Evolutionary conservation across 2,329 filamentous ascomycete species (phyloP), one percentile per base, ranked within the genome.

Genomic region (Diaporthe citri): DNA sequence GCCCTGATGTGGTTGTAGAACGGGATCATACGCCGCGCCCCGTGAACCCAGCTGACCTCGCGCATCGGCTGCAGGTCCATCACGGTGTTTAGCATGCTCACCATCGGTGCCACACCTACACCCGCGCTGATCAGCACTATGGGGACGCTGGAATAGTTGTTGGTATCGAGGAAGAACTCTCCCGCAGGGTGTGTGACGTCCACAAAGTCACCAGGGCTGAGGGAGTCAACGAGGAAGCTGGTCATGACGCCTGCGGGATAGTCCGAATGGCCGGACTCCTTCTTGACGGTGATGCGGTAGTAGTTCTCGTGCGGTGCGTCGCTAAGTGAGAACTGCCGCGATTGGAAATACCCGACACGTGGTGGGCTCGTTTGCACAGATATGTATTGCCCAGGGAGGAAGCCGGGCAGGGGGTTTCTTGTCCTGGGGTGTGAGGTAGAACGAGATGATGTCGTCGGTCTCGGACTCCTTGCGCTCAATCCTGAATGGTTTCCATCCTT

Each of bases 261-360:
- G 12, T 67, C 41, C 22, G 41, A 34, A 7, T 62, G 7, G 5
- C 91, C 92, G 2, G 85, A 82, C 79, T 95, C 92, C 75, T 88
- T 89, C 87, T 94, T 94, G 74, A 95, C 88, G 67, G 89, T 93
- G 83, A 95, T 92, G 41, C 93, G 90, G 83, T 94, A 93, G 82
- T 92, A 90, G 67, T 90, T 87, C 12, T 87, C 84, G 2, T 86
- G 85, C 2, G 91, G 92, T 67, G 89, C 87, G 77, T 94, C 92
- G 79, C 90, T 93, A 76, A 95, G 87, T 36, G 92, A 94, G 84
- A 95, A 95, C 82, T 95, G 93, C 43, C 93, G 87, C 25, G 90
- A 88, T 82, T 95, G 93, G 77, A 87, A 83, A 80, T 91, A 89
- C 34, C 89, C 88, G 76, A 89, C 85, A 0, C 86, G 84, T 1